Percentiles rank a stretch among this genome's conserved stretches.
These are phyloP conservation scores for Penicillium longicatenatum DNA, from an alignment of 495 filamentous ascomycete genomes.

Conservation along the genomic window DNA sequence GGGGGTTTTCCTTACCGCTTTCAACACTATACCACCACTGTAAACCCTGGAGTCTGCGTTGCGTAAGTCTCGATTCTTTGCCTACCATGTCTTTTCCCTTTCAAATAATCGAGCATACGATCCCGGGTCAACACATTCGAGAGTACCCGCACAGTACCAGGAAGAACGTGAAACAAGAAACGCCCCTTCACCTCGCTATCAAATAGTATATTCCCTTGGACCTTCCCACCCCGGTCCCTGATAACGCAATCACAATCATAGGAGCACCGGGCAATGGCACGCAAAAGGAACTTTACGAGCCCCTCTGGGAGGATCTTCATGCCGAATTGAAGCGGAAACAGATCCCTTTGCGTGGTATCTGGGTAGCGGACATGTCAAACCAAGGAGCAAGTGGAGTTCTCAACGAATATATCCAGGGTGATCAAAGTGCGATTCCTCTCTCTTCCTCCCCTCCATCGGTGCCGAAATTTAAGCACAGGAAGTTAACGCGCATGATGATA, in stretches of 20 bases:
- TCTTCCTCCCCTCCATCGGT: no score
- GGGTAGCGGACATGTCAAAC: constrained; percentile 71
- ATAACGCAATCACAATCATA: constrained; percentile 66
- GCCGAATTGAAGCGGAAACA: constrained; percentile 35
- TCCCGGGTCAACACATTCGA: constrained; percentile 61
- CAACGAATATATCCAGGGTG: constrained; percentile 64
- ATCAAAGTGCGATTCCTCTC: constrained; percentile 56
- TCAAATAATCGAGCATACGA: constrained; percentile 45
- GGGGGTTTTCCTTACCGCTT: no score
- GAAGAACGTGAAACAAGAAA: constrained; percentile 36
- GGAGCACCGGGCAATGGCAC: constrained; percentile 64
- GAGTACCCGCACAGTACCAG: constrained; percentile 57
- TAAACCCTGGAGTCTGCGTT: no score
- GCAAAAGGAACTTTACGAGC: constrained; percentile 70
- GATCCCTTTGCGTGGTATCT: constrained; percentile 65
- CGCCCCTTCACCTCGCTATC: constrained; percentile 53
- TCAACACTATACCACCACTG: no score
- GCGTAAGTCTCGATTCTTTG: no score
- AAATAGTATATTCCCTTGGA: constrained; percentile 70
- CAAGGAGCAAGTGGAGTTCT: constrained; percentile 68
- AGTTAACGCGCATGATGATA: no score
- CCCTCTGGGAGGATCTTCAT: constrained; percentile 70
- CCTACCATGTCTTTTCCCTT: constrained; percentile 1
- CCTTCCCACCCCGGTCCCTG: constrained; percentile 53
- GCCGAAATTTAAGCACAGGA: no score